Base-by-base conservation (phyloP, 106 monocot species). In the Allium sativum region DNA sequence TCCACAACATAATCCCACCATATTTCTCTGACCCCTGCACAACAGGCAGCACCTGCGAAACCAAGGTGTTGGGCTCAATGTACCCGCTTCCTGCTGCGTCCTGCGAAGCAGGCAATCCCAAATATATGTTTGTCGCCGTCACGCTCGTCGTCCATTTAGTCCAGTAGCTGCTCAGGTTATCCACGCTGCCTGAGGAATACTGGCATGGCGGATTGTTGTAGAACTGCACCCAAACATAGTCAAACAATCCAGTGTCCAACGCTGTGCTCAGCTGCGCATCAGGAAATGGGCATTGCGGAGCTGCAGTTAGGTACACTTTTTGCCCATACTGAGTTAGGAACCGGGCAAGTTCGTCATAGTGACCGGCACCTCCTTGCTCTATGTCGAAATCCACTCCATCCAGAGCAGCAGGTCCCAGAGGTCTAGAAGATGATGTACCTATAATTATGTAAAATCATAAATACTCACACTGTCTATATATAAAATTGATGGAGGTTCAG, bases 331-430 rank as follows among this genome's bases (percentile, higher is more conserved):
- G 42, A 0, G 52, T 17, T 1, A 83, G 71, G 43, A 8, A 19
- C 10, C 17, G 55, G 7, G 76, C 83, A 10, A 84, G 73, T 14
- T 69, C 71, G 53, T 69, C 66, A 18, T 59, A 84, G 70, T 79
- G 52, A 43, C 46, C 61, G 19, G 65, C 2, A 10, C 55, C 9
- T 6, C 78, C 78, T 0, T 15, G 46, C 56, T 84, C 83, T 18
- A 84, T 84, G 65, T 84, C 83, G 59, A 79, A 79, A 68, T 79
- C 83, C 10, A 84, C 63, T 40, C 83, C 83, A 70, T 84, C 83
- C 15, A 84, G 76, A 5, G 76, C 69, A 40, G 83, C 83, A 16
- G 21, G 12, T 10, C 82, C 78, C 13, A 83, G 75, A 21, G 78
- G 82, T 10, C 82, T 74, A 15, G 78, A 65, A 9, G 61, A 40